These are phyloP conservation scores for Irpex rosettiformis DNA, from an alignment of 1,284 basidiomycete species.

Conservation along the genomic window DNA sequence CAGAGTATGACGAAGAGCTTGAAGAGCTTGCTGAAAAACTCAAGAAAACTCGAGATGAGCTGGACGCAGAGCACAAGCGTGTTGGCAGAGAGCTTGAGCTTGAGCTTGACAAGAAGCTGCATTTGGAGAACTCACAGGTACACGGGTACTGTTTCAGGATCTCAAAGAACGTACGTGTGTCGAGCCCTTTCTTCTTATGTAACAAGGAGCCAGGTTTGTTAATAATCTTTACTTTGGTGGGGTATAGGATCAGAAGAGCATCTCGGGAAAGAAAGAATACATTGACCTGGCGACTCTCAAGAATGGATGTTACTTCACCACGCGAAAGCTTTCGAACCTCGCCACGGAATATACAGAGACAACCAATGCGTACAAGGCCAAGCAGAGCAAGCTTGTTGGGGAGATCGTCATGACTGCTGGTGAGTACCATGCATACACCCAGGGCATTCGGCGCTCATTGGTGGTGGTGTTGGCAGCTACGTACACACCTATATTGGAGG, in stretches of 20 bases:
- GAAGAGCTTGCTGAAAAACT: slow-evolving; percentile 71
- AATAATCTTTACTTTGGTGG: neutral
- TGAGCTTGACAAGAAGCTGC: slow-evolving; percentile 95
- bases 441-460: neutral
- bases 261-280: slow-evolving; percentile 67
- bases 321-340: slow-evolving; percentile 67
- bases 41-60: slow-evolving; percentile 61
- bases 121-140: slow-evolving; percentile 88
- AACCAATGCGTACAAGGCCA: slow-evolving; percentile 68
- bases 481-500: slow-evolving; percentile 88
- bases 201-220: neutral
- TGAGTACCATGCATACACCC: slow-evolving; percentile 34
- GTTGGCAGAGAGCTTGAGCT: slow-evolving; percentile 76
- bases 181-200: no score
- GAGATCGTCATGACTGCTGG: slow-evolving; percentile 93
- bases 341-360: slow-evolving; percentile 75
- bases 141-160: slow-evolving; percentile 95
- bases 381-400: slow-evolving; percentile 84
- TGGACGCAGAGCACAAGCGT: slow-evolving; percentile 81
- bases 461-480: slow-evolving; percentile 51
- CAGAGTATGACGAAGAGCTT: slow-evolving; percentile 83
- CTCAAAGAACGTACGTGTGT: slow-evolving; percentile 85
- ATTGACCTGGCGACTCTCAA: slow-evolving; percentile 87
- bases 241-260: slow-evolving; percentile 38
- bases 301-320: slow-evolving; percentile 92